These are phyloP conservation scores for Magnusiomyces tetraspermus DNA, from an alignment of 1,139 yeast species.

Conservation along the genomic window DNA sequence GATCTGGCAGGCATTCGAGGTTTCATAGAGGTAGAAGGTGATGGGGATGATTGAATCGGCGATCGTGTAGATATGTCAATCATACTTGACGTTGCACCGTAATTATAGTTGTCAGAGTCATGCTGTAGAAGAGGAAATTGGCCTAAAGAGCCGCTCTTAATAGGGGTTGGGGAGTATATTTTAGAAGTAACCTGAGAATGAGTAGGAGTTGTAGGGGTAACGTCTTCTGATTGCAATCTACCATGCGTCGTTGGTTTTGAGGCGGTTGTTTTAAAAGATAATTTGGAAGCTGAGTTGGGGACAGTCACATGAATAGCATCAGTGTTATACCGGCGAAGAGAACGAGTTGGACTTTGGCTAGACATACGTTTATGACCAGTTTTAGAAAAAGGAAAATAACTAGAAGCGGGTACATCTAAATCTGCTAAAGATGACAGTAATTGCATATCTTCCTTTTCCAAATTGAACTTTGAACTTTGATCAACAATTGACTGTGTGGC, in stretches of 20 bases:
- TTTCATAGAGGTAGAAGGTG: not conserved
- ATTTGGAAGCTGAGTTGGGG: not conserved
- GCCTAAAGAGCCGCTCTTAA: slow-evolving; percentile 6
- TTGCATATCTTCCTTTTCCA: too few species aligned
- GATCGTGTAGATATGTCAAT: not conserved
- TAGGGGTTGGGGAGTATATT: slow-evolving; percentile 1
- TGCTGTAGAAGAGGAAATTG: slow-evolving; percentile 8
- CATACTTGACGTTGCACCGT: not conserved
- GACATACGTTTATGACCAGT: not conserved
- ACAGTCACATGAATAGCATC: not conserved
- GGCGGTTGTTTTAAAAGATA: not conserved
- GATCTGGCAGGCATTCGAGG: not conserved
- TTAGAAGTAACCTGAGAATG: not conserved
- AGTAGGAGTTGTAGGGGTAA: not conserved
- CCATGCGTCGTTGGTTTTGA: not conserved
- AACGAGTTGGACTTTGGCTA: not conserved
- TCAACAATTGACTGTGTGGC: too few species aligned
- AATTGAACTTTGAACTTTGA: too few species aligned
- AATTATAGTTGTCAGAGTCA: not conserved
- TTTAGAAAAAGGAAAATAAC: not conserved
- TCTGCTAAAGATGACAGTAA: too few species aligned
- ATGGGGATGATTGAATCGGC: not conserved
- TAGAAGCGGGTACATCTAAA: not conserved
- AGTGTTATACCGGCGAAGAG: not conserved
- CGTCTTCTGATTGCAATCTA: too few species aligned